Conservation (phyloP, 441 rosid species). For the Populus hybrid region DNA sequence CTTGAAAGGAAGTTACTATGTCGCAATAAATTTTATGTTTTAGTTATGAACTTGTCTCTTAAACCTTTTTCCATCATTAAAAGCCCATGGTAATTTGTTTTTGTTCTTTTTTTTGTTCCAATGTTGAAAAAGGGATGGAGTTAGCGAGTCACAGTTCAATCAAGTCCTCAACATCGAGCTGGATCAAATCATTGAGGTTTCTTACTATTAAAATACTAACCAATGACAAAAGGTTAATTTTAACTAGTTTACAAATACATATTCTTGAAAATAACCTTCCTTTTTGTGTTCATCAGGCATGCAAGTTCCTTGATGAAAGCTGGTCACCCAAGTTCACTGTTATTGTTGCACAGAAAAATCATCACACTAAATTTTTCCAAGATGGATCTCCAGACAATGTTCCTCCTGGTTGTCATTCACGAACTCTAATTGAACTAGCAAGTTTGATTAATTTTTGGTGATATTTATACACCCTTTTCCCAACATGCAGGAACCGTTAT, state of each 20-base stretch:
- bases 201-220: not conserved
- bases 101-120: not conserved
- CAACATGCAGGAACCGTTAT: conserved; percentile 62
- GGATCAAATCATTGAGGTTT: conserved; percentile 73
- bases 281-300: conserved; percentile 39
- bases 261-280: not conserved
- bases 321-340: conserved; percentile 63
- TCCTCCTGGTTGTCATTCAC: conserved; percentile 45
- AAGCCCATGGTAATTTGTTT: not conserved
- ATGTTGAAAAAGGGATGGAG: conserved; percentile 64
- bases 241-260: not conserved
- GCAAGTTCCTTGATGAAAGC: conserved; percentile 55
- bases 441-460: not conserved
- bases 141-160: conserved; percentile 80
- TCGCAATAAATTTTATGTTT: not conserved
- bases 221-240: not conserved
- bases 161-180: conserved; percentile 78
- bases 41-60: not conserved
- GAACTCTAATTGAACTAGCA: not conserved
- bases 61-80: not conserved
- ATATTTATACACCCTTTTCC: not conserved
- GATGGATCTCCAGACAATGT: conserved; percentile 53
- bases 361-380: conserved; percentile 68
- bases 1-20: too few species aligned
- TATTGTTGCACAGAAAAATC: conserved; percentile 66